Base-by-base conservation (phyloP, 2,329 filamentous ascomycete species). In the Blastomyces emzantsi region DNA sequence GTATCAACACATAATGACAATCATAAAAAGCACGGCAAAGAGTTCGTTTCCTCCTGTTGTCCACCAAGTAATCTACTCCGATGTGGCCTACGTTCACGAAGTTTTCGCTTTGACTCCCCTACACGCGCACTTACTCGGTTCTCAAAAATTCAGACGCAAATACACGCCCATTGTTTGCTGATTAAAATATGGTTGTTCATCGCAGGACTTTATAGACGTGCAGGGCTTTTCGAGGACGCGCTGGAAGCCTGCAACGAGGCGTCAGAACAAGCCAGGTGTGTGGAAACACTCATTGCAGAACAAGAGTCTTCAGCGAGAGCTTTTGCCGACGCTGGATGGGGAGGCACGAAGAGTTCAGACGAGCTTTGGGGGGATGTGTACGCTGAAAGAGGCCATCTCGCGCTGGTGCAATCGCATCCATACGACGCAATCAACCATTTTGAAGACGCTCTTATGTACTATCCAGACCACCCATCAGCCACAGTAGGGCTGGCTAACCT, bases 131-230 rank as follows among this genome's bases (percentile, higher is more conserved):
- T 81, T 39, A 80, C 82, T 51, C 78, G 78, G 61, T 83, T 85
- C 64, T 77, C 81, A 1, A 73, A 76, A 25, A 66, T 79, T 9
- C 80, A 84, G 65, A 79, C 81, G 60, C 80, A 83, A 61, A 81
- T 81, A 62, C 83, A 85, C 64, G 82, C 80, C 19, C 77, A 85
- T 15, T 79, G 80, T 4, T 72, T 87, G 13, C 76, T 99, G 19
- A 80, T 92, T 25, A 88, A 88, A 67, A 87, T 97, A 41, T 99
- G 94, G 94, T 81, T 97, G 9, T 88, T 94, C 72, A 91, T 97
- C 66, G 89, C 91, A 1, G 89, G 89, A 0, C 87, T 97, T 67
- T 99, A 97, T 73, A 85, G 91, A 36, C 85, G 91, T 62, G 90
- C 93, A 8, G 84, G 84, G 9, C 86, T 95, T 79, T 85, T 86